A percentile compares a stretch with the other conserved stretches of the same genome.
phyloP scores from a whole-genome alignment of 2,329 filamentous ascomycete species.

The Fusarium oligoseptatum region DNA sequence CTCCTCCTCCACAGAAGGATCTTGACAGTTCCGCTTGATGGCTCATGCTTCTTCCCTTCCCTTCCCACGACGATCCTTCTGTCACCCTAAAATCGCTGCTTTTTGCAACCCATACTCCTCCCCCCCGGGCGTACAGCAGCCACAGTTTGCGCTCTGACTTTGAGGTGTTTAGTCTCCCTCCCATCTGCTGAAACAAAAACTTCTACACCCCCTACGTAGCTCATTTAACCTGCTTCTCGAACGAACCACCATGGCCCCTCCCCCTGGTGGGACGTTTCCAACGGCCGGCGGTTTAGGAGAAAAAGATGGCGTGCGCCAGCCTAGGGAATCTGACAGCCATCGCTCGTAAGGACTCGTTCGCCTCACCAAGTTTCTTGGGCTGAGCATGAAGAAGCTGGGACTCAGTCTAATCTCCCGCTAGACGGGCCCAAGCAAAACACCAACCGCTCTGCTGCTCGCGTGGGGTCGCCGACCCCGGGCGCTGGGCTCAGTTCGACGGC shows the following conservation, averaged over 20 bases:
- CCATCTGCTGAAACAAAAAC: constrained; percentile 21
- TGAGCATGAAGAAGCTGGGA: constrained; percentile 12
- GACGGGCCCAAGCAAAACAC: not conserved
- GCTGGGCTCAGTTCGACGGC: constrained; percentile 38
- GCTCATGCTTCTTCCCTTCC: not conserved
- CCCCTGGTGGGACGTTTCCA: not conserved
- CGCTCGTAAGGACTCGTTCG: constrained; percentile 5
- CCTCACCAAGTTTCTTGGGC: not conserved
- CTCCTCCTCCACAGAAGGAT: not conserved
- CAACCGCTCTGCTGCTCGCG: not conserved
- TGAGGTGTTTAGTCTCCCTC: not conserved
- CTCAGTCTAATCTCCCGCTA: constrained; percentile 3
- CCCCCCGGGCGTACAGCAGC: not conserved
- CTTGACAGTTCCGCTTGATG: constrained; percentile 4
- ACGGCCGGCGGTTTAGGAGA: not conserved
- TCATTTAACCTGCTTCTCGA: constrained; percentile 24
- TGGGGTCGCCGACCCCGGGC: constrained; percentile 9
- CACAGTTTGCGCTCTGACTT: constrained; percentile 5
- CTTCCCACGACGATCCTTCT: not conserved
- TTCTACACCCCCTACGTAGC: constrained; percentile 19
- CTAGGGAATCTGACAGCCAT: constrained; percentile 25
- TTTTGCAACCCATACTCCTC: not conserved
- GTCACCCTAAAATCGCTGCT: not conserved
- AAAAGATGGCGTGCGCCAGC: constrained; percentile 2
- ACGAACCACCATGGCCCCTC: constrained; percentile 5